phyloP scores from a whole-genome alignment of 768 basidiomycete species.

The Scleroderma citrinum region DNA sequence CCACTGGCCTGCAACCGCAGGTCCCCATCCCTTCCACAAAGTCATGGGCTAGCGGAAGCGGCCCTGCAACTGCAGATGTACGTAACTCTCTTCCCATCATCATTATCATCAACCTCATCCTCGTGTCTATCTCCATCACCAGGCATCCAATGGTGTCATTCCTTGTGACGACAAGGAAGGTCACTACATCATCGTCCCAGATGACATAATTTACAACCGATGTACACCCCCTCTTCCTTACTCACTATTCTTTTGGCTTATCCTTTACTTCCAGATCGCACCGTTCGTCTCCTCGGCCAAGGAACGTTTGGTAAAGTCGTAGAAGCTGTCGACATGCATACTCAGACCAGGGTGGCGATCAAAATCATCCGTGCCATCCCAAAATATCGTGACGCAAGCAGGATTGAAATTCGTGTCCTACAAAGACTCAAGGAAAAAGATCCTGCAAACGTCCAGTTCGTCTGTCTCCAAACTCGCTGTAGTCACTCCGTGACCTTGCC shows the following conservation, averaged over 20 bases:
- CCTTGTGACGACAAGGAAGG: constrained; percentile 97
- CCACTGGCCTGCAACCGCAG: constrained; percentile 43
- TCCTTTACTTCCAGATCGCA: constrained; percentile 61
- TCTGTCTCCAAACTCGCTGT: constrained; percentile 15
- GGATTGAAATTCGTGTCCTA: constrained; percentile 94
- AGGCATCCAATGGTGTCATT: constrained; percentile 61
- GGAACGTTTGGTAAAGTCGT: constrained; percentile 99
- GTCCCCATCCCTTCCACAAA: constrained; percentile 47
- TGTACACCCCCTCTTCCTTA: constrained; percentile 46
- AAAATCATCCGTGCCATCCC: constrained; percentile 98
- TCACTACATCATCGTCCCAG: constrained; percentile 92
- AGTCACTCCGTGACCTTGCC: constrained; percentile 8
- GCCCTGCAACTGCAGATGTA: constrained; percentile 63
- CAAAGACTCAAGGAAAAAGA: constrained; percentile 87
- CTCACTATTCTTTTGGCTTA: constrained; percentile 9
- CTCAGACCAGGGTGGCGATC: constrained; percentile 80
- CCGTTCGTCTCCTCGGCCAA: constrained; percentile 86
- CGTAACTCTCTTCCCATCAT: constrained; percentile 25
- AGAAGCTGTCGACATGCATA: constrained; percentile 79
- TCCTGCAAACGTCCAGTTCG: constrained; percentile 83
- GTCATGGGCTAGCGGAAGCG: constrained; percentile 64
- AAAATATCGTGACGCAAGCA: constrained; percentile 97
- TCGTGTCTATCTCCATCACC: constrained; percentile 20
- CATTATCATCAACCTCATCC: constrained; percentile 12
- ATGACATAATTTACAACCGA: constrained; percentile 81